Conservation (phyloP, 371 early-diverging fungal genomes). For the Furculomyces boomerangus region DNA sequence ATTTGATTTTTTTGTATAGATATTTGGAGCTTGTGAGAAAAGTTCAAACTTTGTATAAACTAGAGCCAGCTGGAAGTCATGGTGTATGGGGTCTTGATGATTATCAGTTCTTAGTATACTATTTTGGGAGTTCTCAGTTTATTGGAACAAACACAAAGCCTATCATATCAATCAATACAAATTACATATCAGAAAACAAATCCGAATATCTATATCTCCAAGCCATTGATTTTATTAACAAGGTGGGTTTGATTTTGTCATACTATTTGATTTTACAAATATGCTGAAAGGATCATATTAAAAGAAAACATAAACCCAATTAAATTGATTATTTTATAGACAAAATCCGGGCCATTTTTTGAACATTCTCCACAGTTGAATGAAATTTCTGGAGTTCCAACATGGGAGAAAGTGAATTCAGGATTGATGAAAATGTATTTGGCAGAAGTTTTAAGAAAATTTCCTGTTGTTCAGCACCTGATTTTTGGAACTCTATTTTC, state of each 20-base stretch:
- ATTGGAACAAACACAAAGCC: slow-evolving; percentile 22
- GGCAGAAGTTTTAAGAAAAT: slow-evolving; percentile 85
- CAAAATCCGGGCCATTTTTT: slow-evolving; percentile 25
- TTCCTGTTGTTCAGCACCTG: slow-evolving; percentile 98
- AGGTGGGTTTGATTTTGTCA: slow-evolving; percentile 9
- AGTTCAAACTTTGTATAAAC: slow-evolving; percentile 81
- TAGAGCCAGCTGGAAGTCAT: slow-evolving; percentile 98
- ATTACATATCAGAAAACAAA: slow-evolving; percentile 2
- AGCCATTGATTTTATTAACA: slow-evolving; percentile 73
- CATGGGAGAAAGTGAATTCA: slow-evolving; percentile 84
- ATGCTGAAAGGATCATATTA: background rate
- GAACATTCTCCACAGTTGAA: slow-evolving; percentile 92
- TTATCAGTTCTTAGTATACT: slow-evolving; percentile 93
- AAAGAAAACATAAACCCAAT: too few species aligned
- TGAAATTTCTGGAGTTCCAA: slow-evolving; percentile 80
- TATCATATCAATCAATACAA: slow-evolving; percentile 6
- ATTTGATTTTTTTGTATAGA: too few species aligned
- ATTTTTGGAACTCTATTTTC: slow-evolving; percentile 55
- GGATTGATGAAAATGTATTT: slow-evolving; percentile 98
- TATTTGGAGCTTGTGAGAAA: slow-evolving; percentile 75
- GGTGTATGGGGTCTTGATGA: slow-evolving; percentile 99
- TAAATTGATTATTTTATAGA: background rate
- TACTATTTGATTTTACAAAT: background rate
- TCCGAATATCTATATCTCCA: slow-evolving; percentile 79
- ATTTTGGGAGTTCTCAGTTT: slow-evolving; percentile 88